Conservation (phyloP, 345 rosid genomes). For the Bretschneidera sinensis region DNA sequence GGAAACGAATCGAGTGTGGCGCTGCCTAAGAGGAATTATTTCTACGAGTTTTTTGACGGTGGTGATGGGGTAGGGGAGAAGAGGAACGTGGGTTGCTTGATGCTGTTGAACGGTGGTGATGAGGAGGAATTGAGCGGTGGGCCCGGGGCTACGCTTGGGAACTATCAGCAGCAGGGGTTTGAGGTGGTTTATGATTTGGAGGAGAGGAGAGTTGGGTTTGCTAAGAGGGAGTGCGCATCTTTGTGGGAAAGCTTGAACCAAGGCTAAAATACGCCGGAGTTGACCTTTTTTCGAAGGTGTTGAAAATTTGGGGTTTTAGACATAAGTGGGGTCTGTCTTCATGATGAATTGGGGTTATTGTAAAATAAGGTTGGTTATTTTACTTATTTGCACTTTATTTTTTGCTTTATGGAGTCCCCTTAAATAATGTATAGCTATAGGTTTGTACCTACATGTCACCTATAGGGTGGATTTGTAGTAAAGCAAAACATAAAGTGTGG, state of each 20-base stretch:
- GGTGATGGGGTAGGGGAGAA: constrained; percentile 37
- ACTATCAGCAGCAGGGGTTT: constrained; percentile 94
- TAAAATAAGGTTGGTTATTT: no score
- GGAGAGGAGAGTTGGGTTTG: constrained; percentile 73
- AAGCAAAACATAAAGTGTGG: constrained; percentile 27
- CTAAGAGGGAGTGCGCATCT: constrained; percentile 74
- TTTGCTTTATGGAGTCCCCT: constrained; percentile 12
- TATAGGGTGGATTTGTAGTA: no score
- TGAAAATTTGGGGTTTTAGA: neutral
- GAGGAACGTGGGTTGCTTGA: constrained; percentile 71
- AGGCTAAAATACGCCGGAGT: constrained; percentile 18
- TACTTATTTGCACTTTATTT: constrained; percentile 15
- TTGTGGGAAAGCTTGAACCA: constrained; percentile 69
- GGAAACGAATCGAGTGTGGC: constrained; percentile 70
- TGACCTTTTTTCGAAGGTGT: no score
- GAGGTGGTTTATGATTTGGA: constrained; percentile 89
- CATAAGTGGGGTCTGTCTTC: neutral
- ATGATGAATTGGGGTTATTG: no score
- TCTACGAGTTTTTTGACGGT: constrained; percentile 68
- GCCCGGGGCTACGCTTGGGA: constrained; percentile 75
- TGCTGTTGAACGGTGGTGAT: constrained; percentile 92
- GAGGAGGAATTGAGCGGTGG: constrained; percentile 72
- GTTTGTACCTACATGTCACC: no score
- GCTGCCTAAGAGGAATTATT: constrained; percentile 78
- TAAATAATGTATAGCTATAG: no score